Conservation (phyloP, 768 basidiomycete genomes). For the Suillus discolor region DNA sequence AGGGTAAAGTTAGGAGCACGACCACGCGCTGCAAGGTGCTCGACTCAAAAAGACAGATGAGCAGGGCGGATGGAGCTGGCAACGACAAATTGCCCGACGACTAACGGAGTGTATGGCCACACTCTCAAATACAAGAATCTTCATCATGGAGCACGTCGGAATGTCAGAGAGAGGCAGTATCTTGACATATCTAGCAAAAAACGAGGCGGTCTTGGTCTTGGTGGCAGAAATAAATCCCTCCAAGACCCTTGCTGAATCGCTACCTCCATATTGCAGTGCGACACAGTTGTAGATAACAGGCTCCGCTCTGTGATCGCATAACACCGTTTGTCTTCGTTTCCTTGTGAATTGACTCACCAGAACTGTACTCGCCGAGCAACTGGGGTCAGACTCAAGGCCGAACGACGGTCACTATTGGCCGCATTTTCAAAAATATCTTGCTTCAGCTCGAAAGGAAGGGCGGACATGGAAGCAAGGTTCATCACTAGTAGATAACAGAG, state of each 20-base stretch:
- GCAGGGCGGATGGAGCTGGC: too few relatives aligned
- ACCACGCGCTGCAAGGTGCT: too few relatives aligned
- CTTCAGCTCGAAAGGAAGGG: constrained; percentile 6
- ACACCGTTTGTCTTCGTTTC: neutral
- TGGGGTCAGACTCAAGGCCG: neutral
- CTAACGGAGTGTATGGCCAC: neutral
- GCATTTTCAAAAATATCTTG: too few relatives aligned
- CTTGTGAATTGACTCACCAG: neutral
- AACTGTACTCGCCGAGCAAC: constrained; percentile 1
- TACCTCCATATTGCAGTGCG: neutral
- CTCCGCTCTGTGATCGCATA: neutral
- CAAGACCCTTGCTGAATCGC: neutral
- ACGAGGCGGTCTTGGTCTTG: neutral
- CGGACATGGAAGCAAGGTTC: neutral
- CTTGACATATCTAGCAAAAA: constrained; percentile 3
- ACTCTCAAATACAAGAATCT: constrained; percentile 1
- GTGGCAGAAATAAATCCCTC: neutral
- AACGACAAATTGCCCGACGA: too few relatives aligned
- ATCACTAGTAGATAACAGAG: neutral
- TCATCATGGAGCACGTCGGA: neutral
- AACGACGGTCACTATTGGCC: neutral
- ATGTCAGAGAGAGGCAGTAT: neutral
- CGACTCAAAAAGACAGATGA: too few relatives aligned
- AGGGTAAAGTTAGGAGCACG: too few relatives aligned
- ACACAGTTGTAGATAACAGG: neutral